Evolutionary conservation across 2,329 filamentous ascomycete species (phyloP), one percentile per base, ranked within the genome.

Genomic region (Aspergillus sp.): DNA sequence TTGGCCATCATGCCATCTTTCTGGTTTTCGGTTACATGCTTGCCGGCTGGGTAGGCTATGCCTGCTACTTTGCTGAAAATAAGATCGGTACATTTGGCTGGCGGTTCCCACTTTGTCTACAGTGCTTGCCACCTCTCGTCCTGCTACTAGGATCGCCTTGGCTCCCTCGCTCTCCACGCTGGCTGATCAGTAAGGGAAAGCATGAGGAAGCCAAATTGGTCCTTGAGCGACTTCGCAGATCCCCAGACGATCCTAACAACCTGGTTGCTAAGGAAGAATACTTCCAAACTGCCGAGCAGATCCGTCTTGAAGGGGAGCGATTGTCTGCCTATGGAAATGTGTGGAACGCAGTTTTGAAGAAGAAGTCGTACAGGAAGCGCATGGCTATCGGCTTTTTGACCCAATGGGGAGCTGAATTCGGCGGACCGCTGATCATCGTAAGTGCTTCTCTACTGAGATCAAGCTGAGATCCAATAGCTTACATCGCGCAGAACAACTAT

Each of bases 321-420:
- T 71, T 82, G 23, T 70, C 75, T 27, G 68, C 68, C 0, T 73
- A 77, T 7, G 76, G 77, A n/a, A 77, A 68, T 1, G 75, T 78
- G 0, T 82, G 80, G 79, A 77, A 68, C 39, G 80, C 80, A 0
- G 74, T 81, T 0, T n/a, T 81, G 21, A 78, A 76, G 65, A 82
- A 80, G 66, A 76, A 75, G 60, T 80, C 79, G 8, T 82, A 82
- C 62, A 73, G 81, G 17, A 83, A 82, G 71, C 73, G 82, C 0
- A 82, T 84, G 80, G 73, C 77, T 1, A 81, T 84, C 44, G 81
- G 81, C 0, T 84, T 83, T 61, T 69, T 83, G 38, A 83, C 81
- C 0, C 82, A 83, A 63, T 84, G 81, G 80, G 81, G 81, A 21
- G 81, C 81, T 2, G 81, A 83, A 56, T 83, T 83, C 65, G 80